Conservation (phyloP, 768 basidiomycete species). For the Rubroboletus satanas region DNA sequence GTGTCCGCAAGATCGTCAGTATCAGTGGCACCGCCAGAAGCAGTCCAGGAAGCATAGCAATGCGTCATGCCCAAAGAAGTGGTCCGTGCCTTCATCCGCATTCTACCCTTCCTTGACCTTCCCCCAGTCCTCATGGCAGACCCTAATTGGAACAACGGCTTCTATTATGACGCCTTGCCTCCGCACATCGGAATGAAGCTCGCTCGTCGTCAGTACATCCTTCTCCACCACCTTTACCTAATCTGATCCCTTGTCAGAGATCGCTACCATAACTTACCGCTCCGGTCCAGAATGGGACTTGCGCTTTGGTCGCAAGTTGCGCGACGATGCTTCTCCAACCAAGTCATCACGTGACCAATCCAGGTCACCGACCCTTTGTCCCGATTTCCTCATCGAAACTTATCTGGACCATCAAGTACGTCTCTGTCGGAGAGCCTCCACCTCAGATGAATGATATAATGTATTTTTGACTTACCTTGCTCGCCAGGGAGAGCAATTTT, state of each 20-base stretch:
- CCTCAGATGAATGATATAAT: not conserved
- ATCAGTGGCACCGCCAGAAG: slow-evolving; percentile 95
- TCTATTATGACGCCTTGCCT: slow-evolving; percentile 93
- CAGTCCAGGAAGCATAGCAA: slow-evolving; percentile 87
- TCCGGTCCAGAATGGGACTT: slow-evolving; percentile 99
- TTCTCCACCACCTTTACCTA: not conserved
- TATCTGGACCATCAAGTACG: slow-evolving; percentile 88
- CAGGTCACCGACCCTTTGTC: slow-evolving; percentile 73
- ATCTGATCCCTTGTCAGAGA: slow-evolving; percentile 52
- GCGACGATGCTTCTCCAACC: slow-evolving; percentile 24
- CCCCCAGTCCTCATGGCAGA: slow-evolving; percentile 92
- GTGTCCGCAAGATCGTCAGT: slow-evolving; percentile 86
- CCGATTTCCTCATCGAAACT: slow-evolving; percentile 97
- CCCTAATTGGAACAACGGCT: slow-evolving; percentile 98
- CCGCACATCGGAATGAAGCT: slow-evolving; percentile 99
- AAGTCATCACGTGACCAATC: slow-evolving; percentile 12
- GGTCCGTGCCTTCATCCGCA: slow-evolving; percentile 44
- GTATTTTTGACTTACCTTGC: slow-evolving; percentile 2
- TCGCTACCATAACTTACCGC: slow-evolving; percentile 97
- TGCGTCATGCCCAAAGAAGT: slow-evolving; percentile 94
- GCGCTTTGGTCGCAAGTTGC: slow-evolving; percentile 85
- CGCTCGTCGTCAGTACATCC: slow-evolving; percentile 73
- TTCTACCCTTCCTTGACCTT: not conserved
- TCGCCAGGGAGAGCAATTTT: slow-evolving; percentile 87
- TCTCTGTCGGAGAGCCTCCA: not conserved